These are phyloP conservation scores for Pisolithus marmoratus DNA, from an alignment of 768 basidiomycete genomes.

Conservation along the genomic window DNA sequence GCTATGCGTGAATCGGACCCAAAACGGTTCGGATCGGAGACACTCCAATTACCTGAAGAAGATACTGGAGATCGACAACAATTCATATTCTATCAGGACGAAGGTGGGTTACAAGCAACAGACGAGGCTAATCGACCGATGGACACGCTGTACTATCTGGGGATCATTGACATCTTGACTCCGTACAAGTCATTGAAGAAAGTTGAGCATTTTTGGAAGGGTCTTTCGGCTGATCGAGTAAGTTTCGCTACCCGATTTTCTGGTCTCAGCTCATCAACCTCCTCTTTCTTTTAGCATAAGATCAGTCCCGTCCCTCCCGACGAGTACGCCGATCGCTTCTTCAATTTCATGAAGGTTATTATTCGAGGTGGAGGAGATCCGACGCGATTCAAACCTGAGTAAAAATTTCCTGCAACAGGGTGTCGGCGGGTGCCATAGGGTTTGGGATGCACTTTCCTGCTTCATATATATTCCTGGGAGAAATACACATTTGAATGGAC, in stretches of 20 bases:
- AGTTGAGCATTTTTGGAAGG: conserved; percentile 90
- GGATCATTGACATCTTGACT: conserved; percentile 95
- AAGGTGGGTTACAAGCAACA: conserved; percentile 87
- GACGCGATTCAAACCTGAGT: conserved; percentile 43
- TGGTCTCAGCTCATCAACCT: conserved; percentile 7
- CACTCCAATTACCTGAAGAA: conserved; percentile 55
- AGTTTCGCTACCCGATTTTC: conserved; percentile 28
- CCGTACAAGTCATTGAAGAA: conserved; percentile 77
- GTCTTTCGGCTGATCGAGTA: conserved; percentile 79
- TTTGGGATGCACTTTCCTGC: not conserved
- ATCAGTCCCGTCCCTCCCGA: conserved; percentile 88
- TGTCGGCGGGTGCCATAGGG: not conserved
- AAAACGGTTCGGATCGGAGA: conserved; percentile 52
- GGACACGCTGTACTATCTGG: conserved; percentile 87
- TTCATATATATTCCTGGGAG: not conserved
- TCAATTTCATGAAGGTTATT: conserved; percentile 76
- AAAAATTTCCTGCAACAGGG: not conserved
- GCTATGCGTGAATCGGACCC: conserved; percentile 82
- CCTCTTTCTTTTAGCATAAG: conserved; percentile 58
- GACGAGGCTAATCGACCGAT: conserved; percentile 72
- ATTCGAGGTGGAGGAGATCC: conserved; percentile 79
- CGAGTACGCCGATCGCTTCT: conserved; percentile 89
- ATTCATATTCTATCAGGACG: conserved; percentile 95
- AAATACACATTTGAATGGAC: not conserved
- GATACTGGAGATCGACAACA: conserved; percentile 54